phyloP scores from a whole-genome alignment of 495 filamentous ascomycete species.

The Neurospora terricola region DNA sequence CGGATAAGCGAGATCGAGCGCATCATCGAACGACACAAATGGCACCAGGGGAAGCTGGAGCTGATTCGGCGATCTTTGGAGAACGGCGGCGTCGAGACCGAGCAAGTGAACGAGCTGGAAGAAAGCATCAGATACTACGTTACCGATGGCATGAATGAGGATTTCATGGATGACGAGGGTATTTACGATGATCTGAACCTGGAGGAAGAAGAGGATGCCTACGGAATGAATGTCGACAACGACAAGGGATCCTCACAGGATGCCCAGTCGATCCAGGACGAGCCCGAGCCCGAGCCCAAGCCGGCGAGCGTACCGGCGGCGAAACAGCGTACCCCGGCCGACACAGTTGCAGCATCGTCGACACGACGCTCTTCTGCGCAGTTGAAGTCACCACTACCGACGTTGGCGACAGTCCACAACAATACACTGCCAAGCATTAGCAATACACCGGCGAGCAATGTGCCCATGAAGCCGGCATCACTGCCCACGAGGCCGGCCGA shows the following conservation, averaged over 20 bases:
- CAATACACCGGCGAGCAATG: slow-evolving; percentile 42
- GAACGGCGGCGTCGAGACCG: slow-evolving; percentile 80
- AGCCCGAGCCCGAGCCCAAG: slow-evolving; percentile 48
- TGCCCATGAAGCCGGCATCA: slow-evolving; percentile 82
- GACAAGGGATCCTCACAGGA: slow-evolving; percentile 93
- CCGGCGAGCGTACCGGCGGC: slow-evolving; percentile 28
- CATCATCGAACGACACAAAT: slow-evolving; percentile 87
- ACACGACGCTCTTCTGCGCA: slow-evolving; percentile 77
- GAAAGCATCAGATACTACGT: slow-evolving; percentile 94
- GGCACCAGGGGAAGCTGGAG: slow-evolving; percentile 89
- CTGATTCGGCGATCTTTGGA: slow-evolving; percentile 80
- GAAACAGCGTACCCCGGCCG: slow-evolving; percentile 46
- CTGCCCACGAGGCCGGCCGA: slow-evolving; percentile 76
- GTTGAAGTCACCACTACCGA: slow-evolving; percentile 86
- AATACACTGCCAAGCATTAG: slow-evolving; percentile 50
- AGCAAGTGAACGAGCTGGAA: slow-evolving; percentile 75
- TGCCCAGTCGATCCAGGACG: slow-evolving; percentile 84
- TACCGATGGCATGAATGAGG: slow-evolving; percentile 73
- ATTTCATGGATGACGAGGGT: slow-evolving; percentile 81
- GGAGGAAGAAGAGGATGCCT: slow-evolving; percentile 77
- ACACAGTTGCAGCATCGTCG: slow-evolving; percentile 36
- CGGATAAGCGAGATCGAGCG: slow-evolving; percentile 77
- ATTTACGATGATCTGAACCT: slow-evolving; percentile 94
- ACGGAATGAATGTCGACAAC: slow-evolving; percentile 70
- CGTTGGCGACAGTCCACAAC: slow-evolving; percentile 73